Evolutionary conservation across 331 rosid genomes (phyloP).

Genomic region (Quercus phellos): DNA sequence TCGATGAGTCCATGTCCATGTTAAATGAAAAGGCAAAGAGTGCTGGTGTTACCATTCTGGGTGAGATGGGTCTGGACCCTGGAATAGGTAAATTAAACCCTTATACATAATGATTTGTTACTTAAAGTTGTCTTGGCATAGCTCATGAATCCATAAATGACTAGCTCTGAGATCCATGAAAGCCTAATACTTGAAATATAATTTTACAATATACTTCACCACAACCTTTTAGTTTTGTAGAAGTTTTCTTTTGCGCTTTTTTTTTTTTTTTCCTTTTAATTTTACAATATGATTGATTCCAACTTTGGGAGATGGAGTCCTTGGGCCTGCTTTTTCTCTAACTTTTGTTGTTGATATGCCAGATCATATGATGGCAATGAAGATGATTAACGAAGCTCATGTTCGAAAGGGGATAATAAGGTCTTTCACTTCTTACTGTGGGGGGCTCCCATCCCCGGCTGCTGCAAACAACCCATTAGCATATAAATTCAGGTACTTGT

Average conservation of each 20-base stretch:
- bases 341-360: constrained; percentile 26
- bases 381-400: constrained; percentile 79
- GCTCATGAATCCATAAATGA: neutral
- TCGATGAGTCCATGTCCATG: constrained; percentile 65
- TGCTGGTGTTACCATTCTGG: constrained; percentile 83
- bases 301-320: constrained; percentile 11
- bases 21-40: constrained; percentile 73
- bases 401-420: constrained; percentile 53
- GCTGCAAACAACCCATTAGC: constrained; percentile 96
- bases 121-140: neutral
- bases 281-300: constrained; percentile 3
- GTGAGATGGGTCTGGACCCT: constrained; percentile 98
- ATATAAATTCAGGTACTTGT: constrained; percentile 80
- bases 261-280: neutral
- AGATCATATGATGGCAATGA: constrained; percentile 99
- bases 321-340: neutral
- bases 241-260: neutral
- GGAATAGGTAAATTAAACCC: constrained; percentile 67
- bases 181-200: neutral
- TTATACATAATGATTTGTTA: constrained; percentile 6
- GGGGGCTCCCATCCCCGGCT: constrained; percentile 93
- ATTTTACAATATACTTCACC: neutral
- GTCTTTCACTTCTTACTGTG: constrained; percentile 87
- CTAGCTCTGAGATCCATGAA: neutral
- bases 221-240: neutral